phyloP scores from a whole-genome alignment of 371 early-diverging fungal genomes.

The Syncephalis plumigaleata region DNA sequence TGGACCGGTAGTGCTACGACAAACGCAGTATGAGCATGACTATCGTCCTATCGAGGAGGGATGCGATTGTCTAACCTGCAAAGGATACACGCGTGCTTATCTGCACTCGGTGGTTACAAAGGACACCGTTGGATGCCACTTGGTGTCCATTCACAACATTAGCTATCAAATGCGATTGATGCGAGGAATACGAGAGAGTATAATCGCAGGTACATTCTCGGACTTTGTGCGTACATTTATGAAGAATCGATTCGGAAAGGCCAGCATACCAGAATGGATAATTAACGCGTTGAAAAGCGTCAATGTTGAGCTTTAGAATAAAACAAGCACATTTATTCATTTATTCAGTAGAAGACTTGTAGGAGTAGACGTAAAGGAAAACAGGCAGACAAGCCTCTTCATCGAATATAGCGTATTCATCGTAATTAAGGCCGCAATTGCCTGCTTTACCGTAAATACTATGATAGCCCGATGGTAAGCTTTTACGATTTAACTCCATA shows the following conservation, averaged over 20 bases:
- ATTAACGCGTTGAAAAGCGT: constrained; percentile 66
- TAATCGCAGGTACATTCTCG: constrained; percentile 60
- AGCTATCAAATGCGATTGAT: constrained; percentile 81
- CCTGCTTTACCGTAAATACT: too few species aligned
- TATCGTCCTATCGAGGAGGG: constrained; percentile 60
- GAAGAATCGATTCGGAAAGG: constrained; percentile 37
- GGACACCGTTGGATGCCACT: constrained; percentile 83
- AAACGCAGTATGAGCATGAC: constrained; percentile 42
- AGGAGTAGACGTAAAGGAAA: too few species aligned
- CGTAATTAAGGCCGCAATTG: too few species aligned
- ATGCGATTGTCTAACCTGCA: constrained; percentile 80
- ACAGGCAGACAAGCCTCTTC: too few species aligned
- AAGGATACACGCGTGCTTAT: constrained; percentile 63
- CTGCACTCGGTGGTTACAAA: constrained; percentile 53
- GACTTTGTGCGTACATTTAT: constrained; percentile 65
- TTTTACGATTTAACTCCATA: too few species aligned
- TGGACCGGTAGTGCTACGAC: constrained; percentile 53
- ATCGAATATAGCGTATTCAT: too few species aligned
- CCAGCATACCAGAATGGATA: constrained; percentile 63
- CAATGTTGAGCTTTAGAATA: constrained; percentile 32
- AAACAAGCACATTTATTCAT: too few species aligned
- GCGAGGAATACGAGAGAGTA: constrained; percentile 60
- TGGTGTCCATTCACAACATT: constrained; percentile 82
- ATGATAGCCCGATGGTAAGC: too few species aligned
- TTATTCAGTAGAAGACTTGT: too few species aligned